Percentiles rank a stretch among this genome's conserved stretches.
Evolutionary conservation across 495 filamentous ascomycete species (phyloP).

Genomic region (Penicillium flavigenum): DNA sequence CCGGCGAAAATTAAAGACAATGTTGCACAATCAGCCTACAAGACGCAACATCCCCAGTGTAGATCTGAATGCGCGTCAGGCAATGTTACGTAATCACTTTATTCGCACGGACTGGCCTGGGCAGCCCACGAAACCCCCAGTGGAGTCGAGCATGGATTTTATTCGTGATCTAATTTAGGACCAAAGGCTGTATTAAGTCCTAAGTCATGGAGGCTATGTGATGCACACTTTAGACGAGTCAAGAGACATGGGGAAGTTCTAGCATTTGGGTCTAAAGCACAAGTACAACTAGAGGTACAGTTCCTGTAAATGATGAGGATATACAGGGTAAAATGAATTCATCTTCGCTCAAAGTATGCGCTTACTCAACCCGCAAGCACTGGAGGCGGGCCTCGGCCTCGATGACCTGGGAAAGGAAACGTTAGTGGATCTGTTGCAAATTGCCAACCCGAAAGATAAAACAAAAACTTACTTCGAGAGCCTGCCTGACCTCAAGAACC

Average conservation of each 20-base stretch:
- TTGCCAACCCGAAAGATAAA: not conserved
- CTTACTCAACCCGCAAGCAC: slow-evolving; percentile 51
- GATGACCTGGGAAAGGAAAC: slow-evolving; percentile 37
- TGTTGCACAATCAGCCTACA: slow-evolving; percentile 12
- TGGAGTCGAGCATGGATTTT: not conserved
- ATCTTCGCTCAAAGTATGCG: slow-evolving; percentile 32
- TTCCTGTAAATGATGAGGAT: slow-evolving; percentile 39
- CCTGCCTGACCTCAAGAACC: slow-evolving; percentile 92
- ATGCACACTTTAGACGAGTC: not conserved
- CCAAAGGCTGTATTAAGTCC: not conserved
- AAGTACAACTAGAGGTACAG: slow-evolving; percentile 49
- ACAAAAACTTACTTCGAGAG: slow-evolving; percentile 72
- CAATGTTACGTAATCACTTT: slow-evolving; percentile 22
- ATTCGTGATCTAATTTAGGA: not conserved
- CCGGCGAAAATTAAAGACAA: not conserved
- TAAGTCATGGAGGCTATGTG: not conserved
- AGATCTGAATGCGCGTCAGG: slow-evolving; percentile 23
- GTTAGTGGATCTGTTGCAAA: slow-evolving; percentile 15
- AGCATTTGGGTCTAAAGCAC: slow-evolving; percentile 45
- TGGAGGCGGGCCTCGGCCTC: slow-evolving; percentile 52
- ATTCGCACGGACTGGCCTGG: not conserved
- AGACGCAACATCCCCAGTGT: slow-evolving; percentile 13
- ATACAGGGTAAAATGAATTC: slow-evolving; percentile 38
- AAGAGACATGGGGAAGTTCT: slow-evolving; percentile 40
- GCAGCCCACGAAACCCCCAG: not conserved